phyloP scores from a whole-genome alignment of 495 filamentous ascomycete genomes.

The Aspergillus cristatus region DNA sequence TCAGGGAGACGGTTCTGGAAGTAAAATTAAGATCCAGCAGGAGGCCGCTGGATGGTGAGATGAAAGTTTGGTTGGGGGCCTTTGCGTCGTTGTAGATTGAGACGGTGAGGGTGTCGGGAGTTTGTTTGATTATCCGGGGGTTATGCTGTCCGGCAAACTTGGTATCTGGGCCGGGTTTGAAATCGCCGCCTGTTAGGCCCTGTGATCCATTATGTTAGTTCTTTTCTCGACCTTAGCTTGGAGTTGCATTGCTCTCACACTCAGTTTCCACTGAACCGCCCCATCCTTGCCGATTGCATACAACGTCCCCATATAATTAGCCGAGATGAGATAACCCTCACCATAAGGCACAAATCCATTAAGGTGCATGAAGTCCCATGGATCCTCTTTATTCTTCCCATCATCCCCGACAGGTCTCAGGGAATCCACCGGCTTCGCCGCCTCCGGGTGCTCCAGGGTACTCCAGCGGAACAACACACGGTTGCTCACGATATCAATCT shows the following conservation, averaged over 20 bases:
- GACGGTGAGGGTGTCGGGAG: slow-evolving; percentile 11
- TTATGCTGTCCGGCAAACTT: slow-evolving; percentile 25
- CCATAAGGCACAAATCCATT: slow-evolving; percentile 26
- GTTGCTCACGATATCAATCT: slow-evolving; percentile 28
- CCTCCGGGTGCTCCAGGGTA: slow-evolving; percentile 15
- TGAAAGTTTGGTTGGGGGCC: slow-evolving; percentile 1
- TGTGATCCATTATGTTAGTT: background rate
- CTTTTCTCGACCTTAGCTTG: background rate
- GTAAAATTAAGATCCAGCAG: slow-evolving; percentile 13
- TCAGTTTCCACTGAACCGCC: slow-evolving; percentile 21
- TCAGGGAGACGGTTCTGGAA: slow-evolving; percentile 4
- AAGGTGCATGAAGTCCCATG: slow-evolving; percentile 33
- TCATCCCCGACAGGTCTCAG: slow-evolving; percentile 4
- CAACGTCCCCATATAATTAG: slow-evolving; percentile 21
- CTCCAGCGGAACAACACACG: slow-evolving; percentile 24
- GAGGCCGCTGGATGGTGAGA: slow-evolving; percentile 9
- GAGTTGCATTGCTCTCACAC: slow-evolving; percentile 4
- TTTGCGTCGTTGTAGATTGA: slow-evolving; percentile 20
- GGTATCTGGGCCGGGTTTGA: slow-evolving; percentile 16
- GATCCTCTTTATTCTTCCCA: background rate
- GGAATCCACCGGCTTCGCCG: slow-evolving; percentile 1
- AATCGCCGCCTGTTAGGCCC: slow-evolving; percentile 24
- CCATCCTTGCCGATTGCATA: slow-evolving; percentile 21
- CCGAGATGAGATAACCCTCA: slow-evolving; percentile 23
- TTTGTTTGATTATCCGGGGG: slow-evolving; percentile 14